These are phyloP conservation scores for Citrus medica DNA, from an alignment of 345 rosid genomes.

Conservation along the genomic window DNA sequence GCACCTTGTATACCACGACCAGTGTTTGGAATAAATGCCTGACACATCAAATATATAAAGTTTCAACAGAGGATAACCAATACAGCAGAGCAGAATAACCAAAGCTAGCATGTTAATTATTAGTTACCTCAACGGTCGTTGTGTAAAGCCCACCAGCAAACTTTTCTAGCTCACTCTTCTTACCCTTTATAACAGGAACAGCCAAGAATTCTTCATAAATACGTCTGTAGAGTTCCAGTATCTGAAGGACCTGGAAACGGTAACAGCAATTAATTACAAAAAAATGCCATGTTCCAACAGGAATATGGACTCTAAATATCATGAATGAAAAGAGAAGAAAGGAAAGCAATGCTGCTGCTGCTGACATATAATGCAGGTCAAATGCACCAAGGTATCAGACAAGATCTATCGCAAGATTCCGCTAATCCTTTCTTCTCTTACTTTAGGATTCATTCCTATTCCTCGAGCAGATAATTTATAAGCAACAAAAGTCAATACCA, in stretches of 20 bases:
- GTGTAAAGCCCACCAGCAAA: slow-evolving; percentile 99
- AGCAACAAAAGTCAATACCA: not conserved
- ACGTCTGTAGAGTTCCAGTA: slow-evolving; percentile 83
- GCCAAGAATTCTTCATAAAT: slow-evolving; percentile 93
- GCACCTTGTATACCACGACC: slow-evolving; percentile 99
- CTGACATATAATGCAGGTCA: not conserved
- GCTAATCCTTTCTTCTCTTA: not conserved
- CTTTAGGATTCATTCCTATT: not conserved
- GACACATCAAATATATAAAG: slow-evolving; percentile 12
- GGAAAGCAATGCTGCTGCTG: not conserved
- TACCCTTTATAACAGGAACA: slow-evolving; percentile 86
- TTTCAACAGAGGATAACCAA: not conserved
- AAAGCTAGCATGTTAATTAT: not conserved
- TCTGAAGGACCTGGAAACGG: slow-evolving; percentile 54
- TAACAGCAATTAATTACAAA: not conserved
- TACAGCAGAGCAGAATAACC: no score
- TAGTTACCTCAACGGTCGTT: slow-evolving; percentile 81
- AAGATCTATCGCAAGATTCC: not conserved
- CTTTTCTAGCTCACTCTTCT: slow-evolving; percentile 95
- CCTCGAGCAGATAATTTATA: not conserved
- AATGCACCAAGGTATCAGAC: not conserved
- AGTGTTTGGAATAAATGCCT: slow-evolving; percentile 97
- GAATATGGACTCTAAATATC: not conserved
- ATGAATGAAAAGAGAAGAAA: not conserved
- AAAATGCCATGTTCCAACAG: not conserved